Evolutionary conservation across 164 flowering plant species (phyloP), one percentile per base, ranked within the genome.

Genomic region (Santalum album): DNA sequence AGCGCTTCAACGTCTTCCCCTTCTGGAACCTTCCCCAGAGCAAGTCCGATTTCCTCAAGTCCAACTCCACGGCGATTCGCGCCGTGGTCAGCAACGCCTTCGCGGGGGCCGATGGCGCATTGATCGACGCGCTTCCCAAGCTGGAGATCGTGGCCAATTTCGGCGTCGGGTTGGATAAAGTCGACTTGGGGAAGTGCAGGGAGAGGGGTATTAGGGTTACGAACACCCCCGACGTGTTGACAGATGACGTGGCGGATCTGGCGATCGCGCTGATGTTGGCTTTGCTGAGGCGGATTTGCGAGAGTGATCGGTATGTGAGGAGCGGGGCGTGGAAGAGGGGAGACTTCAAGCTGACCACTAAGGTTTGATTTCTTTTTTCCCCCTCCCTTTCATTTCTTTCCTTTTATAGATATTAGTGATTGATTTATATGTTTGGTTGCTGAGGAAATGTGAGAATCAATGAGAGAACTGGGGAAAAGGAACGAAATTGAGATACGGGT

Each of bases 181-280:
- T 42, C 45, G 51, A 49, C 19, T 18, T 46, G 5, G 50, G 23
- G 15, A 22, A 80, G 74, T 92, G 96, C 49, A 69, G 62, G 65
- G 91, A 83, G 73, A 80, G 67, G 53, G 89, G 94, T 29, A 72
- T 92, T 60, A 75, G 84, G 69, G 98, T 92, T 34, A 86, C 87
- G 0, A 86, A 92, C 65, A 92, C 95, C 0, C 96, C 98, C 0
- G 94, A 92, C 65, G 96, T 88, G 23, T 57, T 91, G 69, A 88
- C 96, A 6, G 98, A 92, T 12, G 95, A 86, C 53, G 98, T 88
- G 18, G 98, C 98, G 2, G 98, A 92, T 47, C 49, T 84, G 57
- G 94, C 96, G 6, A 72, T 92, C 25, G 98, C 79, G 14, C 55
- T 92, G 75, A 75, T 75, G 29, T 40, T 90, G 67, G 75, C 87